Evolutionary conservation across 2,329 filamentous ascomycete species (phyloP).

Genomic region (Talaromyces sp.): DNA sequence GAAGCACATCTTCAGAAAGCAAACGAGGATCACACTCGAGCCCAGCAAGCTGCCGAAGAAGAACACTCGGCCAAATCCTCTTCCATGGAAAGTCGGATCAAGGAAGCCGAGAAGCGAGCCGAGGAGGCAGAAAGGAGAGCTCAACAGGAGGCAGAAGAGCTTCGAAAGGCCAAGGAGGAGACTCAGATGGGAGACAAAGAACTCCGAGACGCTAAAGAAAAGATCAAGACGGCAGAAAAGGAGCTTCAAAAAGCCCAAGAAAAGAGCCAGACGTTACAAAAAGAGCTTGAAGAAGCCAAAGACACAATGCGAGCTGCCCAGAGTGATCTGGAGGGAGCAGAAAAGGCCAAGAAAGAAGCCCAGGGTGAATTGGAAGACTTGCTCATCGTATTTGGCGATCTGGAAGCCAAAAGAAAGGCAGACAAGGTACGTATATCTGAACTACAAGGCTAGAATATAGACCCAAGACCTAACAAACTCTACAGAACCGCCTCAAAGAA

Average conservation of each 20-base stretch:
- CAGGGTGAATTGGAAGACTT: constrained; percentile 76
- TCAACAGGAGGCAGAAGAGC: constrained; percentile 54
- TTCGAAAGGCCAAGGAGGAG: constrained; percentile 42
- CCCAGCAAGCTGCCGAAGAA: constrained; percentile 53
- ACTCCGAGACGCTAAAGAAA: constrained; percentile 28
- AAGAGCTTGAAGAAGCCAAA: constrained; percentile 16
- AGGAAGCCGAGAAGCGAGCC: constrained; percentile 33
- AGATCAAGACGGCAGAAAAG: constrained; percentile 46
- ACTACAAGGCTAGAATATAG: neutral
- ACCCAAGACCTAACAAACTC: constrained; percentile 31
- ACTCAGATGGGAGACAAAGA: constrained; percentile 38
- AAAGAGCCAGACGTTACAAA: constrained; percentile 14
- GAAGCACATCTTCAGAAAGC: constrained; percentile 48
- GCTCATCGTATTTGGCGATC: constrained; percentile 71
- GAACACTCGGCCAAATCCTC: constrained; percentile 42
- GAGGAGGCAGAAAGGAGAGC: constrained; percentile 29
- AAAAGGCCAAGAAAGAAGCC: constrained; percentile 56
- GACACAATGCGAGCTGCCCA: constrained; percentile 25
- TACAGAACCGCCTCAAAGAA: constrained; percentile 53
- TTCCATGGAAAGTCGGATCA: constrained; percentile 46
- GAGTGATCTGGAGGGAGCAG: constrained; percentile 41
- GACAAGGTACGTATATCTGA: constrained; percentile 58
- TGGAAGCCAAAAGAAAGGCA: constrained; percentile 68
- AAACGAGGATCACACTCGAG: constrained; percentile 55
- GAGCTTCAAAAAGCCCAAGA: constrained; percentile 51